phyloP scores from a whole-genome alignment of 2,329 filamentous ascomycete genomes.

The Herpotrichia juniperi region DNA sequence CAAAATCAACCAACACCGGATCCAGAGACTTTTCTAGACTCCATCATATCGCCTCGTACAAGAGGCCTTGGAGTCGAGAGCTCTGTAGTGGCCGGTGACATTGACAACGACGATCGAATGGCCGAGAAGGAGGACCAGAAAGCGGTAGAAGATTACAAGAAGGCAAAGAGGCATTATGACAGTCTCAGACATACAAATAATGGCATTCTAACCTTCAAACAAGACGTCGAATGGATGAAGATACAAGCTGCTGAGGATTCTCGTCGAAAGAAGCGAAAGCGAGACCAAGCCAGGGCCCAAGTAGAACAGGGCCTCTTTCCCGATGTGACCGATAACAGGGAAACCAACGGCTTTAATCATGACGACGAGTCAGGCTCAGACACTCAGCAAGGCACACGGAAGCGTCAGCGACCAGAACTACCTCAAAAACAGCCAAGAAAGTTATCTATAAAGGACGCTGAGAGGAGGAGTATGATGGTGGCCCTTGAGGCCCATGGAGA shows the following conservation, averaged over 20 bases:
- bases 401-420: constrained; percentile 18
- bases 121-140: constrained; percentile 13
- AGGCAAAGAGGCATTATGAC: constrained; percentile 28
- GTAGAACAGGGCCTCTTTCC: constrained; percentile 20
- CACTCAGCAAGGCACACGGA: constrained; percentile 8
- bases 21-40: neutral
- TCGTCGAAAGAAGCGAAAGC: constrained; percentile 20
- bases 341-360: neutral
- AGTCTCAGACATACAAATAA: constrained; percentile 18
- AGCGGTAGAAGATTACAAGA: constrained; percentile 21
- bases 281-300: constrained; percentile 26
- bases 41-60: neutral
- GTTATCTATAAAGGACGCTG: constrained; percentile 31
- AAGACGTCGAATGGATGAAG: constrained; percentile 38
- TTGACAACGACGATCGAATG: too few species aligned
- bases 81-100: neutral
- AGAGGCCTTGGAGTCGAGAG: neutral
- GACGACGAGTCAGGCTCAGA: constrained; percentile 14
- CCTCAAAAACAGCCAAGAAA: constrained; percentile 18
- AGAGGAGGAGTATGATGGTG: constrained; percentile 35
- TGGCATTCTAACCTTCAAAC: constrained; percentile 24
- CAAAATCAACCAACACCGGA: neutral
- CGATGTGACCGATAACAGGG: neutral
- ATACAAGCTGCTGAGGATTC: constrained; percentile 24
- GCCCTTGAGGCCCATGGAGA: constrained; percentile 31